These are phyloP conservation scores for Pterocarpus macrocarpus DNA, from an alignment of 306 rosid genomes.

Conservation along the genomic window DNA sequence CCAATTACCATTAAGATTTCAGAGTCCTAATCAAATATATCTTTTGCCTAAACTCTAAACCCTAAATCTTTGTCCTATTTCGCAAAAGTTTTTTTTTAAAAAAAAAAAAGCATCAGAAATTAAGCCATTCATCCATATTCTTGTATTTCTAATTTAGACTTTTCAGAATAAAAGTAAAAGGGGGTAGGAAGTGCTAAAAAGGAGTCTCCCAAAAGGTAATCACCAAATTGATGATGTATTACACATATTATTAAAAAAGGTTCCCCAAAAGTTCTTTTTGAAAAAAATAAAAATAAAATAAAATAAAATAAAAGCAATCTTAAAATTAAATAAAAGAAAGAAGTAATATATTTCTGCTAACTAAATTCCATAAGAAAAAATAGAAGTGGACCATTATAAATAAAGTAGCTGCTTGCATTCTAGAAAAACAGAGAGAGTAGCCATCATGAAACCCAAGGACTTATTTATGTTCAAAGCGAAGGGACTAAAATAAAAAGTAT, in stretches of 20 bases:
- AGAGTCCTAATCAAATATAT: not conserved
- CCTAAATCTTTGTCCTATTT: not conserved
- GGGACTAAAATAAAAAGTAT: too few relatives aligned
- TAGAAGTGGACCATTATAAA: conserved; percentile 1
- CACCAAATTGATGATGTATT: not conserved
- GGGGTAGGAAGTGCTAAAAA: not conserved
- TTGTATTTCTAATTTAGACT: not conserved
- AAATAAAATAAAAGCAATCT: too few relatives aligned
- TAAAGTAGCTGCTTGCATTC: conserved; percentile 4
- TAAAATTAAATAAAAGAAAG: conserved; percentile 7
- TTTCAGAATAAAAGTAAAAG: not conserved
- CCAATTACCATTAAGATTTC: not conserved
- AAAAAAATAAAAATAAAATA: too few relatives aligned
- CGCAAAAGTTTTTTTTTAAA: not conserved
- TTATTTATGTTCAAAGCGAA: conserved; percentile 15
- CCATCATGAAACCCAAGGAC: conserved; percentile 7
- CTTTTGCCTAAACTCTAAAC: too few relatives aligned
- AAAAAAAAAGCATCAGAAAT: conserved; percentile 1
- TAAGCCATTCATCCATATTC: conserved; percentile 4
- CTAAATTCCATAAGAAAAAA: conserved; percentile 17
- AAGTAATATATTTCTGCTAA: not conserved
- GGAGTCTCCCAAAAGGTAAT: not conserved
- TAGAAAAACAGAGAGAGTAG: conserved; percentile 3
- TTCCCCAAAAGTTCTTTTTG: not conserved
- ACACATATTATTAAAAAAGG: not conserved